Conservation (phyloP, 2,329 filamentous ascomycete genomes). For the Scedosporium aurantiacum region DNA sequence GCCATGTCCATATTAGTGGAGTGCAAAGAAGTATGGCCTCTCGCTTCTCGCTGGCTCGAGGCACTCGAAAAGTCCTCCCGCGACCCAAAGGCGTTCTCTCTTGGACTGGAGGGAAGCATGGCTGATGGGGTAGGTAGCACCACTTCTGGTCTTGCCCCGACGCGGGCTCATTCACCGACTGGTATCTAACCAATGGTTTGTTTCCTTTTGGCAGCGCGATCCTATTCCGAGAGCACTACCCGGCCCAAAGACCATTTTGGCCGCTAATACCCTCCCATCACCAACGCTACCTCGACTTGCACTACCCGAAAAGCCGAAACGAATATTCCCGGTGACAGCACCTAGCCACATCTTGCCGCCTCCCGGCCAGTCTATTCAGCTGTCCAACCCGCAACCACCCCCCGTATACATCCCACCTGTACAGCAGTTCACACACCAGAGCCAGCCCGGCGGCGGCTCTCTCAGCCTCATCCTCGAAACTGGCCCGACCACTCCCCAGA, state of each 20-base stretch:
- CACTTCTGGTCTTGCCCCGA: background rate
- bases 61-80: slow-evolving; percentile 35
- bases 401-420: background rate
- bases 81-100: slow-evolving; percentile 27
- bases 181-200: background rate
- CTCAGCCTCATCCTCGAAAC: background rate
- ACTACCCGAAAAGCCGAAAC: background rate
- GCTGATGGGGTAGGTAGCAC: slow-evolving; percentile 27
- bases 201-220: background rate
- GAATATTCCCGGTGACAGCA: background rate
- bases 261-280: background rate
- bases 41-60: slow-evolving; percentile 41
- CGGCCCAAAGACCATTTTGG: background rate
- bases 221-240: background rate
- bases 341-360: background rate
- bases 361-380: background rate
- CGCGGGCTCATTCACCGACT: background rate
- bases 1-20: slow-evolving; percentile 34
- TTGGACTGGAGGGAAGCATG: slow-evolving; percentile 35
- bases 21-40: slow-evolving; percentile 39
- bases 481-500: background rate
- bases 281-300: background rate
- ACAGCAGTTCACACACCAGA: background rate
- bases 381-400: background rate
- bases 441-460: background rate